Evolutionary conservation across 116 monocot species (phyloP), one percentile per base, ranked within the genome.

Genomic region (Thalassia testudinum): DNA sequence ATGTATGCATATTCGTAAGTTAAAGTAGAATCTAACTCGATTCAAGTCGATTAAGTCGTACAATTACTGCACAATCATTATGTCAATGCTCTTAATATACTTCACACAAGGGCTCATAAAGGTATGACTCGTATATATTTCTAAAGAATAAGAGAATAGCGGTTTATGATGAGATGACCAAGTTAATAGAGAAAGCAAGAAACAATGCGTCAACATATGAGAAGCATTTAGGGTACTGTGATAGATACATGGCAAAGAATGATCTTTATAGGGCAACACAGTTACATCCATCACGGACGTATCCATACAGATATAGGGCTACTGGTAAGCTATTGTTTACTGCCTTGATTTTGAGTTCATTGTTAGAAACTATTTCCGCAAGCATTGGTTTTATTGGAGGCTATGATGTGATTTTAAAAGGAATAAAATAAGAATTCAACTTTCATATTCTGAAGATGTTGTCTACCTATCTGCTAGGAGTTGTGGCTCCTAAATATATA

Each of bases 101-200:
- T 81, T 60, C 95, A 95, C 61, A 95, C 95, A n/a, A 81, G 95
- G 66, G 95, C 95, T 12, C 95, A 88, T 72, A 88, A 95, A 62
- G 95, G 95, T 66, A 50, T 95, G 37, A 88, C 95, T 26, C 78
- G 88, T 14, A 85, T 95, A 45, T 88, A 78, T 62, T 74, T 69
- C 78, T 95, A 49, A 84, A 76, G 58, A 72, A 81, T 63, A 75
- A 85, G 69, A 88, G 82, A 53, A 88, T 75, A 54, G 64, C 72
- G 53, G 95, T 88, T 40, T 95, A 85, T 64, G 89, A 85, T 72
- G 95, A 95, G 70, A 95, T 95, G 95, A 85, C 95, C 52, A 88
- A 88, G 65, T 65, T 95, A 49, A 85, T 95, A 43, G 85, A 88
- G 53, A 88, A 85, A 53, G 88, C n/a, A n/a, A n/a, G n/a, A n/a